A percentile compares a stretch with the other conserved stretches of the same genome.
These are phyloP conservation scores for Calonectria pauciramosa DNA, from an alignment of 2,329 filamentous ascomycete species.

Conservation along the genomic window DNA sequence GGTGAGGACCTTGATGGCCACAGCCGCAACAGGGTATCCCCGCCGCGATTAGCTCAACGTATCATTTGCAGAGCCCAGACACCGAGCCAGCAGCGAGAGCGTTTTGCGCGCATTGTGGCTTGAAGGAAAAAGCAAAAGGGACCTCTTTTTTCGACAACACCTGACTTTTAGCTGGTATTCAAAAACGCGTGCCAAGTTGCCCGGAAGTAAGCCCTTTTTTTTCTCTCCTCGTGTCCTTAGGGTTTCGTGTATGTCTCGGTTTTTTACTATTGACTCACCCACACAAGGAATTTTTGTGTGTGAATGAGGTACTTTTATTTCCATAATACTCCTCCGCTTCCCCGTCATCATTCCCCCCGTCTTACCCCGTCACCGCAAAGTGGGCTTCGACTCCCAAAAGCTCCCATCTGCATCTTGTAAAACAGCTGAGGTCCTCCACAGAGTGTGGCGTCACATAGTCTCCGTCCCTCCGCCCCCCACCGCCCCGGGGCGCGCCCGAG, in stretches of 20 bases:
- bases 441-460: conserved; percentile 35
- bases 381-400: not conserved
- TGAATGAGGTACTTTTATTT: not conserved
- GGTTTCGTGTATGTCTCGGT: not conserved
- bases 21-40: conserved; percentile 21
- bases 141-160: not conserved
- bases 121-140: not conserved
- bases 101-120: conserved; percentile 11
- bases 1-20: conserved; percentile 48
- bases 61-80: not conserved
- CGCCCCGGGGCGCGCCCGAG: not conserved
- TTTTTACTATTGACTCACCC: not conserved
- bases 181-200: not conserved
- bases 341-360: not conserved
- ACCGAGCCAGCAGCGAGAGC: not conserved
- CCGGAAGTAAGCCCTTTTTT: not conserved
- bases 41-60: not conserved
- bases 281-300: not conserved
- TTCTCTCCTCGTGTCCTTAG: not conserved
- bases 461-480: not conserved
- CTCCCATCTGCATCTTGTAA: not conserved
- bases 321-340: not conserved
- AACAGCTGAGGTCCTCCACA: conserved; percentile 20
- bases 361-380: conserved; percentile 3
- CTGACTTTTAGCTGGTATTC: not conserved